A percentile compares a stretch with the other conserved stretches of the same genome.
These are phyloP conservation scores for Sicyos baderoa DNA, from an alignment of 306 rosid species.

Conservation along the genomic window DNA sequence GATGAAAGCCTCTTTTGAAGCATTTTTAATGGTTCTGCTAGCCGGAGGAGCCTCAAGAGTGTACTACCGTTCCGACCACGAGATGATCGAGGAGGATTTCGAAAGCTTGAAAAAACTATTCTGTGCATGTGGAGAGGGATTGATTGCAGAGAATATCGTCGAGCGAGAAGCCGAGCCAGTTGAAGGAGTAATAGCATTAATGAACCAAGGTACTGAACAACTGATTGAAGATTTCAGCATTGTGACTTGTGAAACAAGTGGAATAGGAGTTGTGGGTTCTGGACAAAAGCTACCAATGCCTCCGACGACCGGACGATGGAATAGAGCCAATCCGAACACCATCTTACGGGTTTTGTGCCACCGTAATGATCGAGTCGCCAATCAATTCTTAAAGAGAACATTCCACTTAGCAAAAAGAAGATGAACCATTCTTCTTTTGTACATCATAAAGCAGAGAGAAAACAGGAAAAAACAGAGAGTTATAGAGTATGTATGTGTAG, in stretches of 20 bases:
- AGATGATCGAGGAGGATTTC: slow-evolving; percentile 64
- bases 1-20: slow-evolving; percentile 79
- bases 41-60: slow-evolving; percentile 77
- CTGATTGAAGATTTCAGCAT: slow-evolving; percentile 75
- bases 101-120: slow-evolving; percentile 58
- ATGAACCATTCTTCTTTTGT: slow-evolving; percentile 25
- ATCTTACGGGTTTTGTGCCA: slow-evolving; percentile 78
- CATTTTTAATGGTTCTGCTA: slow-evolving; percentile 77
- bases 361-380: slow-evolving; percentile 64
- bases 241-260: slow-evolving; percentile 62
- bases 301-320: slow-evolving; percentile 88
- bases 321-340: slow-evolving; percentile 75
- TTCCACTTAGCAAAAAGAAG: slow-evolving; percentile 82
- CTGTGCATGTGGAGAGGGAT: slow-evolving; percentile 70
- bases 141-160: slow-evolving; percentile 58
- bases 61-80: slow-evolving; percentile 45
- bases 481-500: slow-evolving; percentile 6
- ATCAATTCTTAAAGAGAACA: slow-evolving; percentile 67
- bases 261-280: slow-evolving; percentile 48
- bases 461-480: neutral
- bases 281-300: slow-evolving; percentile 76
- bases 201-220: slow-evolving; percentile 69
- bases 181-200: slow-evolving; percentile 59
- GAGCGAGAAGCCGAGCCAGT: slow-evolving; percentile 66
- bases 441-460: slow-evolving; percentile 19